These are phyloP conservation scores for Annona cherimola DNA, from an alignment of 164 flowering plant species.

Conservation along the genomic window DNA sequence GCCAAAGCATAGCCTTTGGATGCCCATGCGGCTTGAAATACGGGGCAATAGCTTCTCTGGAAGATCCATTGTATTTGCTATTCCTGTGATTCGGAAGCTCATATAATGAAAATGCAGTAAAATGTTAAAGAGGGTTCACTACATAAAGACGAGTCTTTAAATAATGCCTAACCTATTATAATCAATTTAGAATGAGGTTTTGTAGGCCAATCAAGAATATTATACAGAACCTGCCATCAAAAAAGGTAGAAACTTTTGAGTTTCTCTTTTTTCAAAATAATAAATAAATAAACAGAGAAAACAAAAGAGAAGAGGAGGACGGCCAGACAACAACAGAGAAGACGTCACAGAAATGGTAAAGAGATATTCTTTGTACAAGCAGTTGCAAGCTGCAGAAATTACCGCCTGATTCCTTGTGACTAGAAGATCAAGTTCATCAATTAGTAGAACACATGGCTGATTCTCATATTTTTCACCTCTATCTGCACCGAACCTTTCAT, in stretches of 20 bases:
- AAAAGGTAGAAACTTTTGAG: background rate
- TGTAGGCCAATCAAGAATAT: slow-evolving; percentile 98
- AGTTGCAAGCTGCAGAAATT: slow-evolving; percentile 20
- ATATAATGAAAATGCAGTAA: background rate
- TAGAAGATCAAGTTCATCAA: slow-evolving; percentile 96
- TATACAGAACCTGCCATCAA: slow-evolving; percentile 67
- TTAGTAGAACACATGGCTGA: slow-evolving; percentile 81
- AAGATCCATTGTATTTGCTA: slow-evolving; percentile 99
- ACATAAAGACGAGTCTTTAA: background rate
- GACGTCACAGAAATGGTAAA: background rate
- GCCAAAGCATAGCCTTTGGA: slow-evolving; percentile 88
- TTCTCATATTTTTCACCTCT: slow-evolving; percentile 45
- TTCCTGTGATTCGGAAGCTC: slow-evolving; percentile 37
- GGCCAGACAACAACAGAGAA: background rate
- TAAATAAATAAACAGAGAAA: background rate
- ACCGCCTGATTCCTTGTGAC: slow-evolving; percentile 95
- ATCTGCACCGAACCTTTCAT: slow-evolving; percentile 67
- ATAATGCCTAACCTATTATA: slow-evolving; percentile 58
- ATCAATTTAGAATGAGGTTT: slow-evolving; percentile 78
- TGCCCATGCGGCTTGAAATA: slow-evolving; percentile 97
- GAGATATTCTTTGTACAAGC: background rate
- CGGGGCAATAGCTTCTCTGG: slow-evolving; percentile 97
- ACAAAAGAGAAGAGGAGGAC: background rate
- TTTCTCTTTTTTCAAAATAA: too few relatives aligned
- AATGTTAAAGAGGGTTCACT: background rate